Conservation (phyloP, 805 yeast genomes). For the Clavispora santaluciae region DNA sequence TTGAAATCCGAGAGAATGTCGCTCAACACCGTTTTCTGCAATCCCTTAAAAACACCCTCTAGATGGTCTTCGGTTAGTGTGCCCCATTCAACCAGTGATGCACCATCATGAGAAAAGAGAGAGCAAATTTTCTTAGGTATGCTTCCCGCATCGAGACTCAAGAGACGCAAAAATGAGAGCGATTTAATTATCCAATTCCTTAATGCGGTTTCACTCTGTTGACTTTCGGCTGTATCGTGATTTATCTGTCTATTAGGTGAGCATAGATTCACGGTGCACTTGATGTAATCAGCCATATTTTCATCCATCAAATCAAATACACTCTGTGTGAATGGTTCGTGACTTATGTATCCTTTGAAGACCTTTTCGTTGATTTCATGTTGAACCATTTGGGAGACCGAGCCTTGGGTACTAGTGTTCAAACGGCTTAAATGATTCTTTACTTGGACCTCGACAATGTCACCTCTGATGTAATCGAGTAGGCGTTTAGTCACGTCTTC, state of each 20-base stretch:
- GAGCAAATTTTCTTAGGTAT: not conserved
- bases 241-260: not conserved
- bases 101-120: slow-evolving; percentile 8
- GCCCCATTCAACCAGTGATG: too few species aligned
- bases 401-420: not conserved
- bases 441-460: not conserved
- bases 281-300: slow-evolving; percentile 26
- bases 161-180: not conserved
- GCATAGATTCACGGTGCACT: slow-evolving; percentile 7
- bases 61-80: slow-evolving; percentile 2
- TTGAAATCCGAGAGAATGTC: not conserved
- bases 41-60: not conserved
- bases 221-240: not conserved
- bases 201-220: slow-evolving; percentile 1
- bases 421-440: not conserved
- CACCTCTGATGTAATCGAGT: not conserved
- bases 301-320: slow-evolving; percentile 23
- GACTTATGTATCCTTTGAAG: not conserved
- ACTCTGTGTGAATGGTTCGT: slow-evolving; percentile 16
- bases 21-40: not conserved
- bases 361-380: not conserved
- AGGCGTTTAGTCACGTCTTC: not conserved
- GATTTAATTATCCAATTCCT: slow-evolving; percentile 7
- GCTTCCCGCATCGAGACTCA: not conserved
- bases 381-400: not conserved